Evolutionary conservation across 805 yeast species (phyloP), one percentile per base, ranked within the genome.

Genomic region (Nakazawaea anatomiae): DNA sequence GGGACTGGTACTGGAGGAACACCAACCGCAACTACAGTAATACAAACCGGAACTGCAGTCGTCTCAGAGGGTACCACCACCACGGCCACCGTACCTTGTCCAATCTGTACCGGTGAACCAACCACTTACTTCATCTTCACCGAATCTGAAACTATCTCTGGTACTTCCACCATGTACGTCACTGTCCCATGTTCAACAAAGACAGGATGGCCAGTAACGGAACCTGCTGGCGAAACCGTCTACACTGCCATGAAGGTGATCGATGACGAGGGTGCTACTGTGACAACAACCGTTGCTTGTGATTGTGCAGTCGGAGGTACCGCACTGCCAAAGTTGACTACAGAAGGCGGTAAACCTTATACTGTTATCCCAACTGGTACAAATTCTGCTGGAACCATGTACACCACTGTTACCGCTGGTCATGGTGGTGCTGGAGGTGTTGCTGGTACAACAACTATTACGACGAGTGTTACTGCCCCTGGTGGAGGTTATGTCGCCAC

Each of bases 141-240:
- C 4, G 42, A 39, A 7, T 34, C 48, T 8, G 48, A 43, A n/a
- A 48, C 47, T 18, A 44, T 48, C 25, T 14, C 29, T 6, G 54
- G 54, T 27, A 14, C 28, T 1, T 28, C 32, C 5, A 45, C 52
- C 5, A 25, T 31, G 6, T 18, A 30, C 11, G 39, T 31, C 27
- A 41, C 49, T 11, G 49, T 46, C 10, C 49, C 52, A 29, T 50
- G 52, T 31, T 40, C 48, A 31, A 49, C 48, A 10, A 48, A 53
- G 46, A 55, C 60, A 32, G 54, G 62, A 29, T 42, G 58, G 14
- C 56, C 59, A 32, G 40, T 42, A 8, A 49, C 52, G 25, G 52
- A 49, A 29, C 44, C 48, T 4, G 36, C n/a, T 10, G 45, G 44
- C 4, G 48, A 29, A 6, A 11, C 32, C 8, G 34, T 49, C 7